phyloP scores from a whole-genome alignment of 2,329 filamentous ascomycete genomes.

The Polychaeton citri region DNA sequence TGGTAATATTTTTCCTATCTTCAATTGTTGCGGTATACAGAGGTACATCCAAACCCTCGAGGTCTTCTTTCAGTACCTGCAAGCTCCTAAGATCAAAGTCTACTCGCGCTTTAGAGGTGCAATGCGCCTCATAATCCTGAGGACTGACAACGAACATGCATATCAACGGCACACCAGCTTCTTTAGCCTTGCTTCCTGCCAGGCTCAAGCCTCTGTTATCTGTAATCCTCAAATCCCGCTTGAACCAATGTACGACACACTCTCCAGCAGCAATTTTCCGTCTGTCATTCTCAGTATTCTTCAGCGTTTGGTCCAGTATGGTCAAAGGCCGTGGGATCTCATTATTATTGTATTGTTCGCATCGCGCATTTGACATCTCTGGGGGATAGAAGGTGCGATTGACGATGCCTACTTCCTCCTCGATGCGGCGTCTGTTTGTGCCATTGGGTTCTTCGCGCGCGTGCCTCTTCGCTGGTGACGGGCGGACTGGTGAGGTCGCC shows the following conservation, averaged over 20 bases:
- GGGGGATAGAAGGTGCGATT: conserved; percentile 61
- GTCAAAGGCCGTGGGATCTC: conserved; percentile 62
- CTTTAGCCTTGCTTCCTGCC: conserved; percentile 54
- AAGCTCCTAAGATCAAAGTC: conserved; percentile 72
- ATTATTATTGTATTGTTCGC: conserved; percentile 57
- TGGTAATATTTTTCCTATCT: conserved; percentile 48
- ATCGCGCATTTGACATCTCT: conserved; percentile 74
- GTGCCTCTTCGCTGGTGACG: conserved; percentile 11
- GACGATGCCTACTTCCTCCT: conserved; percentile 27
- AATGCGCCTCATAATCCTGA: conserved; percentile 72
- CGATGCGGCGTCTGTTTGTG: conserved; percentile 10
- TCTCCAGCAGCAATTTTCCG: conserved; percentile 40
- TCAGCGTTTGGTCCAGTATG: conserved; percentile 46
- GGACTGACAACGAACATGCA: conserved; percentile 69
- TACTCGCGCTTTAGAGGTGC: conserved; percentile 57
- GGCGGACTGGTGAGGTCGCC: conserved; percentile 18
- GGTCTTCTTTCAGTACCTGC: conserved; percentile 48
- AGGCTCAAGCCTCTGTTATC: conserved; percentile 63
- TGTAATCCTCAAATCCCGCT: conserved; percentile 57
- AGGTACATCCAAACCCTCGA: conserved; percentile 62
- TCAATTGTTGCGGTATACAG: conserved; percentile 61
- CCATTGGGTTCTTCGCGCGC: conserved; percentile 2
- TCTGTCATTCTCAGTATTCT: conserved; percentile 45
- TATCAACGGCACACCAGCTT: conserved; percentile 57
- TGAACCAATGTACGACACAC: conserved; percentile 82